Percentiles rank a stretch among this genome's conserved stretches.
Conservation (phyloP, 169 alveolate species). For the Plasmodium coatneyi region DNA sequence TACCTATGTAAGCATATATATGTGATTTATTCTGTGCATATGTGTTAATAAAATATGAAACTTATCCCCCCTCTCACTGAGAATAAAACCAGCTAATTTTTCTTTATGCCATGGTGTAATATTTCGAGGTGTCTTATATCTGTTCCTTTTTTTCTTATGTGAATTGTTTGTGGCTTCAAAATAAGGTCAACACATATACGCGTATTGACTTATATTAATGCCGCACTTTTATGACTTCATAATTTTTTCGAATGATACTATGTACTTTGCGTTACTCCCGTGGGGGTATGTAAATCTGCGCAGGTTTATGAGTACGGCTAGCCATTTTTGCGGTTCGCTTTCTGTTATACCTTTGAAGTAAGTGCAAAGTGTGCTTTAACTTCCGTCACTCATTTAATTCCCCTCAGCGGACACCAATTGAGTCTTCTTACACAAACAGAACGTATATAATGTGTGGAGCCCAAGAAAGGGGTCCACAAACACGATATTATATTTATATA, state of each 20-base stretch:
- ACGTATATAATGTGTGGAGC: not conserved
- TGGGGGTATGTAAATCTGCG: not conserved
- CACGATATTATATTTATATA: no score
- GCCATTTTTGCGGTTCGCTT: not conserved
- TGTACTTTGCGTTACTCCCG: no score
- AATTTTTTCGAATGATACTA: not conserved
- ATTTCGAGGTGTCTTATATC: not conserved
- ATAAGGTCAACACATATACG: not conserved
- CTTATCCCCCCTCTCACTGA: no score
- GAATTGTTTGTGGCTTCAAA: not conserved
- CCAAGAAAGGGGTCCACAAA: not conserved
- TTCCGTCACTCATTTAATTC: not conserved
- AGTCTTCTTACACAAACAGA: not conserved
- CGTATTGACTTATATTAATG: not conserved
- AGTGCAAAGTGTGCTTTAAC: not conserved
- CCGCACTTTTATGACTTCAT: not conserved
- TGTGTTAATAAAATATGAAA: no score
- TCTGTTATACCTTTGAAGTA: not conserved
- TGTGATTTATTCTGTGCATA: not conserved
- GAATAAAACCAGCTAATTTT: not conserved
- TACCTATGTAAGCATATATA: no score
- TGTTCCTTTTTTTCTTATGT: not conserved
- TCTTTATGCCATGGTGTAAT: not conserved
- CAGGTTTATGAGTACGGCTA: not conserved
- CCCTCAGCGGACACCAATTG: not conserved